Evolutionary conservation across 139 green algal genomes (phyloP), one percentile per base, ranked within the genome.

Genomic region (Chlorella sp.): DNA sequence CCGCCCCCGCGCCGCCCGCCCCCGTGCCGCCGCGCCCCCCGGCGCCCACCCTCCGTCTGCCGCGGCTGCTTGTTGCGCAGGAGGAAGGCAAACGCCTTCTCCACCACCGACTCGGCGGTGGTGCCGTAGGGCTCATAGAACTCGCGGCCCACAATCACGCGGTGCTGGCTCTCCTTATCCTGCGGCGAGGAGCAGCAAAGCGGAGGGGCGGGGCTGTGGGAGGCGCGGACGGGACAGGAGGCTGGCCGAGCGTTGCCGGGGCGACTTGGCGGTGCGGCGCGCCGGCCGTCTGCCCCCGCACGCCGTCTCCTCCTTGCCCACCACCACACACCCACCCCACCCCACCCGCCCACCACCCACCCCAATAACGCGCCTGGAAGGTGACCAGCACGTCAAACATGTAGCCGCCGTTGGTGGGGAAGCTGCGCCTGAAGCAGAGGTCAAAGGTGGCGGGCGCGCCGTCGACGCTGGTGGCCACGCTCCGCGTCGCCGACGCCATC

Each of bases 381-480:
- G 60, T 83, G 12, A 97, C 76, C 2, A 29, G 60, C 33, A 97
- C 36, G 67, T 97, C 93, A 67, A 91, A 82, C 81, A 97, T 91
- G 70, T 71, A 83, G 38, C 93, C 93, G 11, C 93, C 92, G 25
- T 95, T 96, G 36, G 93, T 97, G 42, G 81, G 77, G 71, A 86
- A 82, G 17, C 66, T 79, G 17, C 51, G 36, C 31, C 40, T 36
- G 42, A 61, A 68, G 21, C 50, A 69, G 27, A 69, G 56, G 71
- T 75, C 69, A 42, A 67, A 75, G 38, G 69, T 35, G 51, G 69
- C 51, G 53, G 69, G 69, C 27, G 15, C 27, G 27, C 69, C 53
- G 53, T 75, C 69, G 53, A 67, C 5, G 6, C 55, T 27, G 23
- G 66, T 67, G 1, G 27, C 12, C 9, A 51, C 27, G 1, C 40